phyloP scores from a whole-genome alignment of 2,329 filamentous ascomycete genomes.

The Hysterium pulicare region DNA sequence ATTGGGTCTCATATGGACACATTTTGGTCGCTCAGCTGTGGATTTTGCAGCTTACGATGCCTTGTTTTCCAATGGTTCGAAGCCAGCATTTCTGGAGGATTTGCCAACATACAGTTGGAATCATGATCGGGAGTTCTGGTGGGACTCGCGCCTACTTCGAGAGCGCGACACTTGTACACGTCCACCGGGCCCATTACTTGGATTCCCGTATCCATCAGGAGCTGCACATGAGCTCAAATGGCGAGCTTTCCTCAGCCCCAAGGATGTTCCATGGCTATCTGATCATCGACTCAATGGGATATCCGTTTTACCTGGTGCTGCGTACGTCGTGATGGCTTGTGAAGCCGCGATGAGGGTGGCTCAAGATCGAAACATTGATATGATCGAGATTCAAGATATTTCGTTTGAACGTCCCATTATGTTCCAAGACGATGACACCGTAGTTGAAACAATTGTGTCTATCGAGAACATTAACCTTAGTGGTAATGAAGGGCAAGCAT shows the following conservation, averaged over 20 bases:
- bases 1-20: slow-evolving; percentile 16
- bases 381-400: slow-evolving; percentile 10
- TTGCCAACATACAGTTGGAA: slow-evolving; percentile 26
- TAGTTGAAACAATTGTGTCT: not conserved
- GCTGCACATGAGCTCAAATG: not conserved
- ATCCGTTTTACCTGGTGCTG: slow-evolving; percentile 43
- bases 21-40: slow-evolving; percentile 7
- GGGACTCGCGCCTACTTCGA: not conserved
- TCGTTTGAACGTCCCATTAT: slow-evolving; percentile 5
- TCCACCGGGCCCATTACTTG: too few species aligned
- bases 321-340: slow-evolving; percentile 39
- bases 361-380: slow-evolving; percentile 1
- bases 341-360: slow-evolving; percentile 4
- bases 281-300: slow-evolving; percentile 13
- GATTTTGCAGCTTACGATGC: slow-evolving; percentile 13
- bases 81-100: slow-evolving; percentile 4
- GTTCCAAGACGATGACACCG: slow-evolving; percentile 3
- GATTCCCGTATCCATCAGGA: not conserved
- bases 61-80: not conserved
- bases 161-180: not conserved
- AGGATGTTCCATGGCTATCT: slow-evolving; percentile 5
- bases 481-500: not conserved
- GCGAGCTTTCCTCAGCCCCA: slow-evolving; percentile 1
- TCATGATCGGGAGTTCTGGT: slow-evolving; percentile 18
- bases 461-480: not conserved